Conservation (phyloP, 441 rosid genomes). For the Breynia disticha region DNA sequence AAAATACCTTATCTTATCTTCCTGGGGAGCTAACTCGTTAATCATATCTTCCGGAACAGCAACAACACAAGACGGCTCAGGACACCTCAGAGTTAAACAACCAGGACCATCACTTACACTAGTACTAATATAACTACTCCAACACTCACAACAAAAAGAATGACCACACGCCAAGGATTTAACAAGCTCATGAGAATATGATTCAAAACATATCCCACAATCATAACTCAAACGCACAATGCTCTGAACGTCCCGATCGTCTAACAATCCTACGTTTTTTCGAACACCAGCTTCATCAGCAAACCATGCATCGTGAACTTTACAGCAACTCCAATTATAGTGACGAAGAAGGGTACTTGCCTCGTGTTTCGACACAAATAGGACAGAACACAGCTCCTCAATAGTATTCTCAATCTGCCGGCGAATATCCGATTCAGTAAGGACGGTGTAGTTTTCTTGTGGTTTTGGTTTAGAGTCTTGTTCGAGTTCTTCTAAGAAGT, state of each 20-base stretch:
- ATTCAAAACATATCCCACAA: conserved; percentile 77
- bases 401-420: conserved; percentile 9
- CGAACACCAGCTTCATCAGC: conserved; percentile 24
- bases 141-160: conserved; percentile 58
- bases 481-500: background rate
- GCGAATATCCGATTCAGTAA: conserved; percentile 14
- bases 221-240: background rate
- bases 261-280: conserved; percentile 13
- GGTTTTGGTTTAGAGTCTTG: no score
- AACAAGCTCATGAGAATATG: conserved; percentile 26
- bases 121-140: conserved; percentile 21
- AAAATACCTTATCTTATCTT: conserved; percentile 50
- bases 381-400: conserved; percentile 4
- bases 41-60: conserved; percentile 65
- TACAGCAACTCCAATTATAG: conserved; percentile 22
- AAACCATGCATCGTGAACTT: conserved; percentile 24
- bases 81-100: conserved; percentile 68
- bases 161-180: conserved; percentile 68
- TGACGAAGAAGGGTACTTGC: conserved; percentile 18
- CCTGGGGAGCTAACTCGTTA: conserved; percentile 33
- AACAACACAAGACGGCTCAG: conserved; percentile 62
- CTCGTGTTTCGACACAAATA: conserved; percentile 12
- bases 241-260: background rate
- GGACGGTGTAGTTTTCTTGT: conserved; percentile 3
- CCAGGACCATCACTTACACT: conserved; percentile 61